Percentiles rank a stretch among this genome's conserved stretches.
Conservation (phyloP, 441 rosid genomes). For the Omphalea diandra region DNA sequence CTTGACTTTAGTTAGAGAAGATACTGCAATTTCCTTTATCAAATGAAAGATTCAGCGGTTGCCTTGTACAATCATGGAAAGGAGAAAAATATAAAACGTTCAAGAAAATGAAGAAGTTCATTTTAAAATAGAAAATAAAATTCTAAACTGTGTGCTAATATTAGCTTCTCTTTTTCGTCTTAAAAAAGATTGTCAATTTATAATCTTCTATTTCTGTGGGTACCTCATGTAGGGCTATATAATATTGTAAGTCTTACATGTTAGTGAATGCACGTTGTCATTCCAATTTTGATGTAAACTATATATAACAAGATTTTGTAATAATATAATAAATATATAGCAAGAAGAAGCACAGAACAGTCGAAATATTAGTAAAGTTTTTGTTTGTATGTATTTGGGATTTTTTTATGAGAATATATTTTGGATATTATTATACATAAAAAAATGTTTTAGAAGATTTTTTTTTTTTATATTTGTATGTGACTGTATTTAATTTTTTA, state of each 20-base stretch:
- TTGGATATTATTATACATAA: background rate
- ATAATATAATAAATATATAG: background rate
- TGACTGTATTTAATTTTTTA: too few species aligned
- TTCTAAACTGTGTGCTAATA: too few species aligned
- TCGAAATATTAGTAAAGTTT: background rate
- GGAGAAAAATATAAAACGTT: background rate
- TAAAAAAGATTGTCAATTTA: too few species aligned
- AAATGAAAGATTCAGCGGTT: slow-evolving; percentile 35
- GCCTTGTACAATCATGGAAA: slow-evolving; percentile 35
- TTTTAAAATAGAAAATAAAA: too few species aligned
- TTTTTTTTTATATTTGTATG: too few species aligned
- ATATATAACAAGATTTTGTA: too few species aligned
- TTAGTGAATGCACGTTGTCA: background rate
- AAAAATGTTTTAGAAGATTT: too few species aligned
- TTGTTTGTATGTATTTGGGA: background rate
- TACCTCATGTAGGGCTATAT: background rate
- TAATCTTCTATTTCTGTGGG: background rate
- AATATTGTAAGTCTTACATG: background rate
- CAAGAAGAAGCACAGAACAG: background rate
- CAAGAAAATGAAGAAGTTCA: slow-evolving; percentile 8
- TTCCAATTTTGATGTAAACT: slow-evolving; percentile 2
- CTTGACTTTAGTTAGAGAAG: slow-evolving; percentile 14
- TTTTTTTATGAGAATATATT: too few species aligned
- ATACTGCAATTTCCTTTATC: slow-evolving; percentile 4
- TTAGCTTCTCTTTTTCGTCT: too few species aligned